phyloP scores from a whole-genome alignment of 2,329 filamentous ascomycete species.

The Chaetomium strumarium region DNA sequence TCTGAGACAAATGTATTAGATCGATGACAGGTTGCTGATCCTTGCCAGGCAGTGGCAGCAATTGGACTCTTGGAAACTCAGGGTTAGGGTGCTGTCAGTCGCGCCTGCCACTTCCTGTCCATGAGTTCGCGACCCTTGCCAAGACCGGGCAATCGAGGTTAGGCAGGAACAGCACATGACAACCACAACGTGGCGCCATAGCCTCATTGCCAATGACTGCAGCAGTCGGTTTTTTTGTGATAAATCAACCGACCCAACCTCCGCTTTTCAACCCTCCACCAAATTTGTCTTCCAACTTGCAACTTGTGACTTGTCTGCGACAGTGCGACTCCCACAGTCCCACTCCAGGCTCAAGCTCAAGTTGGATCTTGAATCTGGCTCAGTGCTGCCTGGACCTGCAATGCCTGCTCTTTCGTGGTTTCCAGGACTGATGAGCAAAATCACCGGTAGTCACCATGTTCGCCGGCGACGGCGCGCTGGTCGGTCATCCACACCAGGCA shows the following conservation, averaged over 20 bases:
- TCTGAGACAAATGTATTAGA: too few species aligned
- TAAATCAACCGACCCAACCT: not conserved
- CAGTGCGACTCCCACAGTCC: too few species aligned
- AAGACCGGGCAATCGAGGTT: not conserved
- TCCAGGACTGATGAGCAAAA: not conserved
- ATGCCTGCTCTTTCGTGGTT: not conserved
- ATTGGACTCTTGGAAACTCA: too few species aligned
- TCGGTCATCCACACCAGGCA: not conserved
- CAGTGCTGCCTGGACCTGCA: not conserved
- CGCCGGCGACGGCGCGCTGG: not conserved
- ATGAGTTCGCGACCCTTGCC: constrained; percentile 1
- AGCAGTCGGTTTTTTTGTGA: not conserved
- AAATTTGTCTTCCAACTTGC: too few species aligned
- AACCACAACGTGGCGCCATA: constrained; percentile 4
- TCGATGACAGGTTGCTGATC: too few species aligned
- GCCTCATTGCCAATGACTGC: not conserved
- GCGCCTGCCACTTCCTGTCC: too few species aligned
- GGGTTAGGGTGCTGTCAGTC: too few species aligned
- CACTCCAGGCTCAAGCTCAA: too few species aligned
- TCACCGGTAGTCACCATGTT: not conserved
- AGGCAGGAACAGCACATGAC: constrained; percentile 12
- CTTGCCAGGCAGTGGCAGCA: too few species aligned
- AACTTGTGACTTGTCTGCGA: too few species aligned
- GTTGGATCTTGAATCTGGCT: too few species aligned
- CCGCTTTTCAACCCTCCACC: too few species aligned